A percentile compares a stretch with the other conserved stretches of the same genome.
These are phyloP conservation scores for Rhodosporidiobolus odoratus DNA, from an alignment of 768 basidiomycete genomes.

Conservation along the genomic window DNA sequence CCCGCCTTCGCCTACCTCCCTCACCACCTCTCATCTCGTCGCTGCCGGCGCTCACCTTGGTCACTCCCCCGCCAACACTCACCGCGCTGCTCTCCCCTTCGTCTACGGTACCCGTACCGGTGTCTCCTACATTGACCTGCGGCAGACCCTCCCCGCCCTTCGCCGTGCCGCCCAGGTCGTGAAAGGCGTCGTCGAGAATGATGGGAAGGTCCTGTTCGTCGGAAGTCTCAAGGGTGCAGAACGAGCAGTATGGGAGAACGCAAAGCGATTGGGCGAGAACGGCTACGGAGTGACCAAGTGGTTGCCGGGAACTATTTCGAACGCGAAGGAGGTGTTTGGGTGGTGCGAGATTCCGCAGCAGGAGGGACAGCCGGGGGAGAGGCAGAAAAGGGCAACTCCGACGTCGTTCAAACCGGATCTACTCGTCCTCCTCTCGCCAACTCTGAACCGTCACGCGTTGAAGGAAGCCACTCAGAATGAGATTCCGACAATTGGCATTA, in stretches of 20 bases:
- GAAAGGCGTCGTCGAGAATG: slow-evolving; percentile 69
- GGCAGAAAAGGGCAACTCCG: slow-evolving; percentile 48
- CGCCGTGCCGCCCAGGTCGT: slow-evolving; percentile 84
- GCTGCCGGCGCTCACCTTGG: slow-evolving; percentile 93
- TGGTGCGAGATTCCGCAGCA: slow-evolving; percentile 39
- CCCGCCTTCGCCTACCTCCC: slow-evolving; percentile 57
- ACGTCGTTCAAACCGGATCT: slow-evolving; percentile 70
- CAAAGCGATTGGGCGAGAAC: slow-evolving; percentile 68
- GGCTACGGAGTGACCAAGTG: slow-evolving; percentile 80
- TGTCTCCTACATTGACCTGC: slow-evolving; percentile 80
- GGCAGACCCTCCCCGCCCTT: slow-evolving; percentile 84
- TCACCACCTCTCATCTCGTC: slow-evolving; percentile 80
- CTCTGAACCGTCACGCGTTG: slow-evolving; percentile 70
- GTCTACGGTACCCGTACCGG: slow-evolving; percentile 86
- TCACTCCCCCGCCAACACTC: slow-evolving; percentile 70
- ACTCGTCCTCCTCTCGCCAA: slow-evolving; percentile 83
- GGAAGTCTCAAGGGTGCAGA: slow-evolving; percentile 56
- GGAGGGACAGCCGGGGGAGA: neutral
- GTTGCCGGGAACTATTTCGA: slow-evolving; percentile 93
- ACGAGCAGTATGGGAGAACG: slow-evolving; percentile 54
- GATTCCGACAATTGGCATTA: slow-evolving; percentile 87
- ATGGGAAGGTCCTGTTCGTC: slow-evolving; percentile 82
- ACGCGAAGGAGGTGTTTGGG: slow-evolving; percentile 70
- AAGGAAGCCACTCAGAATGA: slow-evolving; percentile 83
- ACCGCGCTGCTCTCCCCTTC: slow-evolving; percentile 83